Evolutionary conservation across 1,284 basidiomycete species (phyloP), one percentile per base, ranked within the genome.

Genomic region (Trichosporon inkin): DNA sequence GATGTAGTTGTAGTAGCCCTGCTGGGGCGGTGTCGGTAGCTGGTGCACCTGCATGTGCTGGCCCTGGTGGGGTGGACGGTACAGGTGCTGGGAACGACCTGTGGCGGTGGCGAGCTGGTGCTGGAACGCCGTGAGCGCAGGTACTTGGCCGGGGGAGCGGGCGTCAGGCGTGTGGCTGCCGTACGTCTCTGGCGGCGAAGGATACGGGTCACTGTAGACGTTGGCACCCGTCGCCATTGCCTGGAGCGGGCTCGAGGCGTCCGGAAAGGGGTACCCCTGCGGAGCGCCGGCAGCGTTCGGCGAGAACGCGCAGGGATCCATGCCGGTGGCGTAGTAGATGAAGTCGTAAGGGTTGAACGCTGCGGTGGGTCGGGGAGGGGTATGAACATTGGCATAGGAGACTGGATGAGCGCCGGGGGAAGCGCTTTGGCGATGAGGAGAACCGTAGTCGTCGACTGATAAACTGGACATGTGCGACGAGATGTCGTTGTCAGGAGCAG

Each of bases 171-270:
- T 49, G 14, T 49, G 44, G 24, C 44, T 32, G 11, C 44, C 16
- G 51, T 53, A 61, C 32, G n/a, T 38, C 24, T 61, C 59, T 3
- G 55, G 41, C n/a, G 55, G 53, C 17, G 55, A 39, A 39, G 60
- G 60, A 41, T 62, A 65, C 3, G 63, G 56, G 47, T 62, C 58
- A 38, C 44, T 58, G 14, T 53, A 34, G 41, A 56, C 52, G 17
- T 38, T 44, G n/a, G 41, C 39, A 10, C 32, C 55, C 3, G 56
- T 24, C 24, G 47, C 16, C 44, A 58, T 40, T 0, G 57, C 38
- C 56, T 62, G 63, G 8, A 64, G 36, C 8, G 60, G 62, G 2
- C 49, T 61, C 17, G 36, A 24, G 40, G 52, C 53, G 41, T 59
- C 61, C 2, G 44, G 22, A 38, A 54, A 59, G 2, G 60, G 38